Percentiles rank a stretch among this genome's conserved stretches.
Evolutionary conservation across 768 basidiomycete species (phyloP).

Genomic region (Pholiota microspora): DNA sequence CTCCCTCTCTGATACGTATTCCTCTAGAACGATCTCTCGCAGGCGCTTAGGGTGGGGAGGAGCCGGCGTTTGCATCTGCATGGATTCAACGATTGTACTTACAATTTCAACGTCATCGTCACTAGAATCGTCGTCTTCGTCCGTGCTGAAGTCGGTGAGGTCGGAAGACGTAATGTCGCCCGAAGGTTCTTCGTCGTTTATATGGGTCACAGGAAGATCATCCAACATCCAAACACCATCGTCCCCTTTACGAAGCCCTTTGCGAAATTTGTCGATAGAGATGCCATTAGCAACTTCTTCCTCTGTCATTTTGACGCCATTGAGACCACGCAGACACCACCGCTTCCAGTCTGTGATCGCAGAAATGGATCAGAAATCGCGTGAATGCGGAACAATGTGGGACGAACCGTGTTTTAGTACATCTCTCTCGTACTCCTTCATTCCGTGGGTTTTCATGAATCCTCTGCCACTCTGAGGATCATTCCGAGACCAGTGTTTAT

Average conservation of each 20-base stretch:
- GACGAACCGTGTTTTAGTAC: slow-evolving; percentile 32
- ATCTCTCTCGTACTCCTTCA: slow-evolving; percentile 37
- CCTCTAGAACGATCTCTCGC: slow-evolving; percentile 3
- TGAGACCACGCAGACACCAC: slow-evolving; percentile 35
- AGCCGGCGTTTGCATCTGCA: neutral
- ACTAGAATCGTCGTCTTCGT: slow-evolving; percentile 19
- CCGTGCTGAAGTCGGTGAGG: slow-evolving; percentile 19
- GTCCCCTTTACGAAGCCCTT: slow-evolving; percentile 17
- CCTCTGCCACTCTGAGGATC: slow-evolving; percentile 31
- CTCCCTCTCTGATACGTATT: slow-evolving; percentile 8
- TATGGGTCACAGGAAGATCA: slow-evolving; percentile 11
- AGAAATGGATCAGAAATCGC: neutral
- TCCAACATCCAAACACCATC: slow-evolving; percentile 19
- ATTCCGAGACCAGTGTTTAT: slow-evolving; percentile 37
- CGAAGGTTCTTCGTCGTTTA: slow-evolving; percentile 9
- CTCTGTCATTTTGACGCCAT: slow-evolving; percentile 35
- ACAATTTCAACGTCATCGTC: slow-evolving; percentile 18
- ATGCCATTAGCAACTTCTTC: slow-evolving; percentile 33
- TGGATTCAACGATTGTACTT: slow-evolving; percentile 2
- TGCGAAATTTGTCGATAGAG: slow-evolving; percentile 23
- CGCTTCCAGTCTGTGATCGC: slow-evolving; percentile 33
- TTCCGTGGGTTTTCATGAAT: slow-evolving; percentile 34
- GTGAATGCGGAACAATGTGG: neutral
- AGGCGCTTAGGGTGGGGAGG: slow-evolving; percentile 1
- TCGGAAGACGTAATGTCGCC: slow-evolving; percentile 17